Evolutionary conservation across 805 yeast species (phyloP).

Genomic region (Lipomyces mesembrius): DNA sequence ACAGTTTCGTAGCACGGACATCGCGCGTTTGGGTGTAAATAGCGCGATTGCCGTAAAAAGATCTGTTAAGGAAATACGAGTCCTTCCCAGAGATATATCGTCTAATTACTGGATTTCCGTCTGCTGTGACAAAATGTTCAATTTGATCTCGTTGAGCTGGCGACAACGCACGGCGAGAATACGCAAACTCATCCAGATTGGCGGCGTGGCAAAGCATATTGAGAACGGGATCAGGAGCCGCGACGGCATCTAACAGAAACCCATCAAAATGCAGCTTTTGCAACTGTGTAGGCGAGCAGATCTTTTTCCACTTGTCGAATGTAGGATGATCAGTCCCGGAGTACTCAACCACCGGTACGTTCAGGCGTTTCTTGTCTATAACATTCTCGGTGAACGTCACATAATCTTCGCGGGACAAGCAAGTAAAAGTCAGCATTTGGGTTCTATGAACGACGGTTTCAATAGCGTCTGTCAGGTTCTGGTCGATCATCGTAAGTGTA

Average conservation of each 20-base stretch:
- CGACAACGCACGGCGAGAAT: conserved; percentile 55
- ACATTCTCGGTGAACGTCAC: conserved; percentile 51
- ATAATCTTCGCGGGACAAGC: conserved; percentile 58
- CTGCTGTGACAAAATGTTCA: conserved; percentile 45
- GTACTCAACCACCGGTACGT: conserved; percentile 58
- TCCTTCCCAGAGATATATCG: conserved; percentile 66
- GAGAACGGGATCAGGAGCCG: conserved; percentile 74
- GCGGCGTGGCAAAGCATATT: conserved; percentile 65
- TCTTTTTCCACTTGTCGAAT: conserved; percentile 35
- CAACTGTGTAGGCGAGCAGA: conserved; percentile 47
- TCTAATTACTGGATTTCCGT: conserved; percentile 55
- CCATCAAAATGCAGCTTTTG: conserved; percentile 74
- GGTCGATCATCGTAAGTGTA: conserved; percentile 59
- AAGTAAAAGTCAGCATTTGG: conserved; percentile 67
- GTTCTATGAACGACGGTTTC: conserved; percentile 60
- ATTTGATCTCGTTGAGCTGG: conserved; percentile 48
- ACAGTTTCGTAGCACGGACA: not conserved
- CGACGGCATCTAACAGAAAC: conserved; percentile 67
- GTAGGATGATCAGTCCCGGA: conserved; percentile 42
- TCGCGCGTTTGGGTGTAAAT: conserved; percentile 47
- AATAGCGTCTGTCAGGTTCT: conserved; percentile 57
- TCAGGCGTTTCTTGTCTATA: conserved; percentile 48
- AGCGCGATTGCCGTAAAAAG: conserved; percentile 68
- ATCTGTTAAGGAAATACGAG: conserved; percentile 56
- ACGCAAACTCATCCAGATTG: conserved; percentile 63